Evolutionary conservation across 352 stramenopile species (phyloP).

Genomic region (Peronospora belbahrii): DNA sequence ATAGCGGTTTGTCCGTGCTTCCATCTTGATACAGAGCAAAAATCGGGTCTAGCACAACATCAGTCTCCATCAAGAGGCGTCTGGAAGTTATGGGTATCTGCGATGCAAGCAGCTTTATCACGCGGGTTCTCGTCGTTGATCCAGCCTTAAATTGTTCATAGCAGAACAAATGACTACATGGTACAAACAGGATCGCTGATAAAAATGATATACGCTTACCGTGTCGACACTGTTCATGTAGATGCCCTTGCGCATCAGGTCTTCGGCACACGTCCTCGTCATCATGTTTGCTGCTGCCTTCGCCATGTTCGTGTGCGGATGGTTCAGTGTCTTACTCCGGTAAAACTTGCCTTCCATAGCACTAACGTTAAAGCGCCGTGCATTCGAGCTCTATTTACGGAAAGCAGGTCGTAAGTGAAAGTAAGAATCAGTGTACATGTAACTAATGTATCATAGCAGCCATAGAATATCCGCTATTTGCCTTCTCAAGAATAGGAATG

Average conservation of each 20-base stretch:
- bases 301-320: conserved; percentile 95
- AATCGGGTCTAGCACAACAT: conserved; percentile 92
- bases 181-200: no score
- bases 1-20: conserved; percentile 34
- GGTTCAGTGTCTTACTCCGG: conserved; percentile 89
- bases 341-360: conserved; percentile 97
- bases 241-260: conserved; percentile 82
- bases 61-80: conserved; percentile 94
- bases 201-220: conserved; percentile 16
- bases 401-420: conserved; percentile 1
- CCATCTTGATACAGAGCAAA: conserved; percentile 65
- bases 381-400: conserved; percentile 32
- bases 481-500: conserved; percentile 55
- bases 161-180: no score
- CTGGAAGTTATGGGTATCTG: conserved; percentile 91
- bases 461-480: conserved; percentile 2
- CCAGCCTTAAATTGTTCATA: conserved; percentile 63
- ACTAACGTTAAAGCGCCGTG: conserved; percentile 83
- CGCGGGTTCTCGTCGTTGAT: conserved; percentile 96
- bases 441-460: not conserved
- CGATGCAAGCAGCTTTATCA: conserved; percentile 86
- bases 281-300: conserved; percentile 97
- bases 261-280: conserved; percentile 86
- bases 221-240: conserved; percentile 96
- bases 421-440: conserved; percentile 5